These are phyloP conservation scores for Laguncularia racemosa DNA, from an alignment of 345 rosid genomes.

Conservation along the genomic window DNA sequence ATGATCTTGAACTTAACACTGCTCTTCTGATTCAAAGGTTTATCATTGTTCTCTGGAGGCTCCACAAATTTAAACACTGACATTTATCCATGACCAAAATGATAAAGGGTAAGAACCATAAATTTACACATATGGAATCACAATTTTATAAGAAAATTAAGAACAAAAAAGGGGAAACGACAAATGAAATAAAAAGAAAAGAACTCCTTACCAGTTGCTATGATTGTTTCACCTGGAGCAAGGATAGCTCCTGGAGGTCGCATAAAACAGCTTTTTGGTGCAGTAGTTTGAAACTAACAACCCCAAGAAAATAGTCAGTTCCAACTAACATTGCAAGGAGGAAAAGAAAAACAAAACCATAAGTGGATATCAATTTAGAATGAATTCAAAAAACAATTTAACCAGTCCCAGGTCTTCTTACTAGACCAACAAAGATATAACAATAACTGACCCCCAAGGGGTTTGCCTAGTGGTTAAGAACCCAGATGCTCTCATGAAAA, in stretches of 20 bases:
- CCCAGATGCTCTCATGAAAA: too few relatives aligned
- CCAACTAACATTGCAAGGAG: neutral
- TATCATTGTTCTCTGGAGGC: conserved; percentile 89
- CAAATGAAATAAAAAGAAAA: neutral
- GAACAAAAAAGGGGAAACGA: conserved; percentile 4
- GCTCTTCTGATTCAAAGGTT: conserved; percentile 83
- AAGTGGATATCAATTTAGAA: too few relatives aligned
- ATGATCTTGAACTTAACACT: conserved; percentile 88
- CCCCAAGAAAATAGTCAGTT: neutral
- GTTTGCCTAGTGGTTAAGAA: too few relatives aligned
- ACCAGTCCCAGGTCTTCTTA: too few relatives aligned
- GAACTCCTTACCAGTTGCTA: conserved; percentile 67
- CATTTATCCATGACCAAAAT: conserved; percentile 10
- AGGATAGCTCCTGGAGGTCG: conserved; percentile 98
- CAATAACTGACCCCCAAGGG: too few relatives aligned
- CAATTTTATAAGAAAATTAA: neutral
- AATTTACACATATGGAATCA: too few relatives aligned
- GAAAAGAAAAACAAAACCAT: too few relatives aligned
- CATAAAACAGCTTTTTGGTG: conserved; percentile 99
- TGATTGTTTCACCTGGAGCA: conserved; percentile 80
- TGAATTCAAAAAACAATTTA: too few relatives aligned
- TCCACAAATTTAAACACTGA: conserved; percentile 96
- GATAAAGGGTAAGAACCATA: neutral
- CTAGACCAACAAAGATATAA: too few relatives aligned
- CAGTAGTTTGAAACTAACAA: conserved; percentile 91